Evolutionary conservation across 2,329 filamentous ascomycete genomes (phyloP), one percentile per base, ranked within the genome.

Genomic region (Thelonectria rubi): DNA sequence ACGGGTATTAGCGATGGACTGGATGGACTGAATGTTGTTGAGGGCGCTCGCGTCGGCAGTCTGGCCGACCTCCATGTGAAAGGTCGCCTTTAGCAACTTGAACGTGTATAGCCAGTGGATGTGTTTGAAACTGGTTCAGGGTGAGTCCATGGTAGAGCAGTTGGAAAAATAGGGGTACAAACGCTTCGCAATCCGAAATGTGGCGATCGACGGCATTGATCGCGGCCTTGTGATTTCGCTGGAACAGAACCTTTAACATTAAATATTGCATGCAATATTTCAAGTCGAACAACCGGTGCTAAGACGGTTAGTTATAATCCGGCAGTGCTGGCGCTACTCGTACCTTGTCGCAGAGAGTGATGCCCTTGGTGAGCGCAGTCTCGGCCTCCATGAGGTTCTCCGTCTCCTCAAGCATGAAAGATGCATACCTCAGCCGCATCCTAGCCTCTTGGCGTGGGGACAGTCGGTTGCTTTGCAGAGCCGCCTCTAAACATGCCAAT

Each of bases 251-350:
- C 67, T 91, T 89, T 50, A 89, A 83, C 60, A 91, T 85, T 15
- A 93, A 79, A 72, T 92, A 91, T 65, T 92, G 86, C 84, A 93
- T 92, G 64, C 87, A 87, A 75, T 93, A 93, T 73, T 92, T 93
- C 40, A 93, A 76, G 67, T 94, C 91, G 24, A 76, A 71, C 60
- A 80, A 64, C 9, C 78, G 77, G 57, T 80, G 76, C 74, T 79
- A 20, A 21, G 21, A 34, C 37, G n/a, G 62, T 71, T 75, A 79
- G 71, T 74, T 73, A 3, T 8, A 20, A n/a, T 11, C 42, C 8
- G 45, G 18, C 24, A 8, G 12, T 5, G 43, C 1, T 18, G 12
- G 10, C 40, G 9, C 3, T 5, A 15, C 18, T 21, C 72, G 65
- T 75, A 87, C 86, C 77, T 88, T 87, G 62, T 90, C 88, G 68